Percentiles rank a stretch among this genome's conserved stretches.
phyloP scores from a whole-genome alignment of 139 green algal genomes.

The Desmodesmus armatus region DNA sequence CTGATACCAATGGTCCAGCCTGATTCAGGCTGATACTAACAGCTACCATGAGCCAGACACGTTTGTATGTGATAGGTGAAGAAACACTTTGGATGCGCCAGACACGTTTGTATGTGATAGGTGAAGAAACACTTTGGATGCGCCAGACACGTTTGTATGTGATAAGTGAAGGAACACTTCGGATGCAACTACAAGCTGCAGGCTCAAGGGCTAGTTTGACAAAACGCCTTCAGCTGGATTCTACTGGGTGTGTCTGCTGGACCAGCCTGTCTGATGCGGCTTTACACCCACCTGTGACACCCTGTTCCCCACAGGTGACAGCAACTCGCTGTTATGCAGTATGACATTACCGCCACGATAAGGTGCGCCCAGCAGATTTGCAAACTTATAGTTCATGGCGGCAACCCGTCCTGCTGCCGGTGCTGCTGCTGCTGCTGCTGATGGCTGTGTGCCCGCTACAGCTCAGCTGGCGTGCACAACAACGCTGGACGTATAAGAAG shows the following conservation, averaged over 20 bases:
- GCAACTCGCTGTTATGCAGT: conserved; percentile 77
- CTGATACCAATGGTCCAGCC: not conserved
- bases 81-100: not conserved
- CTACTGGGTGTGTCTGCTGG: too few relatives aligned
- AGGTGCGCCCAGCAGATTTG: conserved; percentile 91
- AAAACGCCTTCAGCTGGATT: too few relatives aligned
- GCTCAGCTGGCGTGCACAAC: too few relatives aligned
- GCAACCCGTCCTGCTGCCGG: not conserved
- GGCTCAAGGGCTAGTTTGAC: too few relatives aligned
- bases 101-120: not conserved
- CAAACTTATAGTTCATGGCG: conserved; percentile 90
- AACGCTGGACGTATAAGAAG: too few relatives aligned
- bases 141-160: not conserved
- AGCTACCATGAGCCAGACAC: not conserved
- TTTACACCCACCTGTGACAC: conserved; percentile 79
- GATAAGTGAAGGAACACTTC: not conserved
- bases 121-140: not conserved
- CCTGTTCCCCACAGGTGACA: conserved; percentile 92
- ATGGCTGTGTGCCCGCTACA: too few relatives aligned
- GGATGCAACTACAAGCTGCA: too few relatives aligned
- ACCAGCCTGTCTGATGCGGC: too few relatives aligned
- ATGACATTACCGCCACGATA: conserved; percentile 94
- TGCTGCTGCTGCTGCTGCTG: not conserved
- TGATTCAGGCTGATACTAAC: too few relatives aligned
- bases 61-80: not conserved